Base-by-base conservation (phyloP, 306 rosid genomes). In the Styphnolobium japonicum region DNA sequence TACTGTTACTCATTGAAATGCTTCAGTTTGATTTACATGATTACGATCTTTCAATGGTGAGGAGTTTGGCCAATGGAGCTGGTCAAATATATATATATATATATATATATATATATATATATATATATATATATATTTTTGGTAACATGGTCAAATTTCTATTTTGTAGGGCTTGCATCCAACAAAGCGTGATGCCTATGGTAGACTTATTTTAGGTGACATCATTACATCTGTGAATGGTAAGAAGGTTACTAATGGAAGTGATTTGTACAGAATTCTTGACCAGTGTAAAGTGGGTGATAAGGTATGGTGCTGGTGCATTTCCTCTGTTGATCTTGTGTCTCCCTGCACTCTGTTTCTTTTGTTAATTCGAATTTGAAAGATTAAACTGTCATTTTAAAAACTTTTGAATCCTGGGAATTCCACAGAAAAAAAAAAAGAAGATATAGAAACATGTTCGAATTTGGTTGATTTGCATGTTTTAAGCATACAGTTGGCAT, bases 201-300 rank as follows among this genome's bases (percentile, higher is more conserved):
- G 99, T 36, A 93, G 99, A 69, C 97, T 96, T 36, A 56, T 96
- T 83, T 91, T 93, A 89, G 99, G 99, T 6, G 99, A 96, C 87
- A 91, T 96, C 31, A 93, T 96, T 77, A 93, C 94, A 45, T 93
- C 99, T 53, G 94, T 96, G 83, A 91, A 96, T 39, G 99, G 93
- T 21, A 87, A 67, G 71, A 96, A 91, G 87, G 91, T 96, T 61
- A 33, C 92, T 12, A 91, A 87, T 75, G 99, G 98, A 78, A 96
- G 99, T 61, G 99, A 96, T 77, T 86, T 93, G 89, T 96, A 96
- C 87, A 90, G 99, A 93, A 88, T 91, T 88, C 96, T 96, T 70
- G 99, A 96, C 82, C 97, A 96, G 82, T 96, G 96, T 71, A 85
- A 93, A 83, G 98, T 96, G 52, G 98, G 96, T n/a, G 99, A 96